Base-by-base conservation (phyloP, 805 yeast genomes). In the Nakazawaea wickerhamii region DNA sequence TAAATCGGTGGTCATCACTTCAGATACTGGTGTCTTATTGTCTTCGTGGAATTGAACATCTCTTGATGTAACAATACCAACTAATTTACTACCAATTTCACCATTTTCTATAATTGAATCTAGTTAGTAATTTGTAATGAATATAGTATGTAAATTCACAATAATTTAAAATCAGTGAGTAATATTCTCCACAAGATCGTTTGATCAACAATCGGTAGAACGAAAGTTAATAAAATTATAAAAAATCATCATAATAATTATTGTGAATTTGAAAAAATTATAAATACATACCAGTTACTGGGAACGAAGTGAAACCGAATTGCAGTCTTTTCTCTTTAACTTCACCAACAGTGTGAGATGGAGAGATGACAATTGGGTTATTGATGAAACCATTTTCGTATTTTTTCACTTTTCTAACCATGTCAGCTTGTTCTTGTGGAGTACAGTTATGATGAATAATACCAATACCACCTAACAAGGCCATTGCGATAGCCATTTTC, bases 401-500 rank as follows among this genome's bases (percentile, higher is more conserved):
- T 67, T 85, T 89, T 79, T 93, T 93, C 55, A 93, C 99, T 70
- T 85, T 86, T 65, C 77, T 84, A 49, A 93, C 99, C 98, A 93
- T 93, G 54, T 80, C 96, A 47, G 99, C 99, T 71, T 93, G 99
- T 65, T 89, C 98, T 44, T 91, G 98, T 46, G 95, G 76, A 46
- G 95, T 64, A 72, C 96, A 90, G 77, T 93, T 93, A 75, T 93
- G 97, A 68, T 93, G 99, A 57, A 93, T 81, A 61, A 93, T 86
- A 79, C 99, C 99, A 65, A 93, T 88, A 69, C 99, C 99, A 65
- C 99, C 99, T 57, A 90, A 77, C 53, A 93, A 78, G 54, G 99
- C 97, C 97, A 93, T 90, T 70, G 89, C 81, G 56, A 93, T 91
- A 52, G 99, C 99, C 99, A 93, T 93, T 48, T 82, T 86, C 49